phyloP scores from a whole-genome alignment of 768 basidiomycete species.

The Pholiota conissans region DNA sequence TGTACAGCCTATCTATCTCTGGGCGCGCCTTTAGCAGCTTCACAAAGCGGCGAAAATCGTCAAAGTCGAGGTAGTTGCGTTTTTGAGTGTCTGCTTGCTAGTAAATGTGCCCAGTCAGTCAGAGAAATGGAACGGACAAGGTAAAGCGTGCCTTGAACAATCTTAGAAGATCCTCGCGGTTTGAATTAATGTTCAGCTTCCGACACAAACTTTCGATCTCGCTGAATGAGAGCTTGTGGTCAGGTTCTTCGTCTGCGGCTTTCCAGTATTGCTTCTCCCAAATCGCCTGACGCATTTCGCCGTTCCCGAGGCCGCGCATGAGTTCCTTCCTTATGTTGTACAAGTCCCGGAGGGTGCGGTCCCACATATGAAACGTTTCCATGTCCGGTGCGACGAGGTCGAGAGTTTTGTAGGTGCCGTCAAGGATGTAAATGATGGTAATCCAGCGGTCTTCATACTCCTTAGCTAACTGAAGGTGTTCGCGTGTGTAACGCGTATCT shows the following conservation, averaged over 20 bases:
- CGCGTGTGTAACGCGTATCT: conserved; percentile 74
- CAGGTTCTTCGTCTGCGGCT: conserved; percentile 59
- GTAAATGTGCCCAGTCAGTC: conserved; percentile 1
- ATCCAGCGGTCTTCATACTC: conserved; percentile 81
- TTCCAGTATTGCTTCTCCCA: conserved; percentile 91
- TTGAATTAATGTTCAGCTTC: conserved; percentile 68
- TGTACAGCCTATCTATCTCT: conserved; percentile 72
- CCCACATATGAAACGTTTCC: conserved; percentile 52
- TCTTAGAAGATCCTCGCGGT: conserved; percentile 54
- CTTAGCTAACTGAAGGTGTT: conserved; percentile 67
- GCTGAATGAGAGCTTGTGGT: conserved; percentile 66
- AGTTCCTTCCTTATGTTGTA: conserved; percentile 71
- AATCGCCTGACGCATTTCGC: conserved; percentile 66
- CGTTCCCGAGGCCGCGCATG: conserved; percentile 71
- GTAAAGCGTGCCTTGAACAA: conserved; percentile 53
- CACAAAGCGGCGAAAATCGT: conserved; percentile 83
- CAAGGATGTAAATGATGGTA: conserved; percentile 81
- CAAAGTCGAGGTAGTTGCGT: conserved; percentile 70
- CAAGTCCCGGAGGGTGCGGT: conserved; percentile 65
- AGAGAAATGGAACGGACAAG: neutral
- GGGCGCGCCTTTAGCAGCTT: conserved; percentile 81
- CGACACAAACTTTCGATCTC: conserved; percentile 76
- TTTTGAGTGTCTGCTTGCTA: conserved; percentile 67
- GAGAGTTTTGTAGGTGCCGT: conserved; percentile 79
- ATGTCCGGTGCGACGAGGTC: conserved; percentile 77